Evolutionary conservation across 2,329 filamentous ascomycete genomes (phyloP).

Genomic region (Penicillium rolfsii): DNA sequence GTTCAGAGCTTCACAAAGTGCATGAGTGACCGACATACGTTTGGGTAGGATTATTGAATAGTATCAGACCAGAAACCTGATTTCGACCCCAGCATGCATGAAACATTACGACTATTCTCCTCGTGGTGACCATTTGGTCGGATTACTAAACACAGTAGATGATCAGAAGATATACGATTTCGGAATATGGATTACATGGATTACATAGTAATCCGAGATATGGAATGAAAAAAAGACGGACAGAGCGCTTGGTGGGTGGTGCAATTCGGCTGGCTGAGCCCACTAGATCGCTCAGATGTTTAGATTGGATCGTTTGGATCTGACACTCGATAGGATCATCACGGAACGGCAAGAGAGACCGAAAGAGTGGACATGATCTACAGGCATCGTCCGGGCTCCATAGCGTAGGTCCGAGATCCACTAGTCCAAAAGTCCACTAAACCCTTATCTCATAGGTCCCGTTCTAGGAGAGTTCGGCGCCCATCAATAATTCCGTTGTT

Average conservation of each 20-base stretch:
- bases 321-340: conserved; percentile 21
- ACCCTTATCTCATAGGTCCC: not conserved
- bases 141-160: not conserved
- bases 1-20: conserved; percentile 4
- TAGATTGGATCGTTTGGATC: conserved; percentile 9
- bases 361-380: not conserved
- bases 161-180: not conserved
- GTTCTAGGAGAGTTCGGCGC: not conserved
- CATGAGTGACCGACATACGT: conserved; percentile 13
- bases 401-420: not conserved
- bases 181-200: not conserved
- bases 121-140: conserved; percentile 6
- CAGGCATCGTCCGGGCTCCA: not conserved
- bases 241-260: not conserved
- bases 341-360: conserved; percentile 16
- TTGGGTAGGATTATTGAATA: conserved; percentile 11
- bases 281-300: too few relatives aligned
- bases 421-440: not conserved
- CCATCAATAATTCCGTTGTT: conserved; percentile 7
- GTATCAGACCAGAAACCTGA: not conserved
- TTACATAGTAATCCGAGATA: not conserved
- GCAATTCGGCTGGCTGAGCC: not conserved
- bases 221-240: not conserved
- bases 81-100: conserved; percentile 12
- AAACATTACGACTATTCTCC: conserved; percentile 8